Evolutionary conservation across 331 rosid genomes (phyloP).

Genomic region (Malus hybrid): DNA sequence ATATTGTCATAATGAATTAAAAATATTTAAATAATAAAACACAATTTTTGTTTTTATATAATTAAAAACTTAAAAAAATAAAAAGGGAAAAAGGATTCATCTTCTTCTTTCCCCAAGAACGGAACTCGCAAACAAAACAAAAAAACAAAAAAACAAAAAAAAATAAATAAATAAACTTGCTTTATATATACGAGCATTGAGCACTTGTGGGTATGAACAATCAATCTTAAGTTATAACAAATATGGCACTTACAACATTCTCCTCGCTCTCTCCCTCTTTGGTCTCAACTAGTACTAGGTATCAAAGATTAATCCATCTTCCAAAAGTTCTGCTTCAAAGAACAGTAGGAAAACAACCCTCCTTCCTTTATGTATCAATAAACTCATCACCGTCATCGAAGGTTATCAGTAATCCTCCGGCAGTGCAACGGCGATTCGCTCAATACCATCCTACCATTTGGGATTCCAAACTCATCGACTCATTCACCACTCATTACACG

Average conservation of each 20-base stretch:
- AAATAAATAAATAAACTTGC: too few species aligned
- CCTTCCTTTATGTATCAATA: background rate
- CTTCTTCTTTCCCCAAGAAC: too few species aligned
- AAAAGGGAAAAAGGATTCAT: too few species aligned
- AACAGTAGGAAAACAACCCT: background rate
- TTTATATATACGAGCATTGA: too few species aligned
- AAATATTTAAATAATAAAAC: too few species aligned
- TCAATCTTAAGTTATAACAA: background rate
- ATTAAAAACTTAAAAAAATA: too few species aligned
- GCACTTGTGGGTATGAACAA: too few species aligned
- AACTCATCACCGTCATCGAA: background rate
- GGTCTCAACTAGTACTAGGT: background rate
- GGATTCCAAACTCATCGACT: constrained; percentile 13
- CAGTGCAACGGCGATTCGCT: constrained; percentile 14
- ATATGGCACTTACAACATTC: background rate
- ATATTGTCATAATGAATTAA: too few species aligned
- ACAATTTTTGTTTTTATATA: too few species aligned
- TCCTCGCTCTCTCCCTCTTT: background rate
- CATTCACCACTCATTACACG: constrained; percentile 10
- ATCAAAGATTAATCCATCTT: background rate
- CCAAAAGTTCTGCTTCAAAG: background rate
- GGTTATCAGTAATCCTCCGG: background rate
- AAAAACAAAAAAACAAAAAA: too few species aligned
- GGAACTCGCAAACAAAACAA: too few species aligned
- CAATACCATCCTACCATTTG: constrained; percentile 27